Base-by-base conservation (phyloP, 257 asterid species). In the Haberlea rhodopensis region DNA sequence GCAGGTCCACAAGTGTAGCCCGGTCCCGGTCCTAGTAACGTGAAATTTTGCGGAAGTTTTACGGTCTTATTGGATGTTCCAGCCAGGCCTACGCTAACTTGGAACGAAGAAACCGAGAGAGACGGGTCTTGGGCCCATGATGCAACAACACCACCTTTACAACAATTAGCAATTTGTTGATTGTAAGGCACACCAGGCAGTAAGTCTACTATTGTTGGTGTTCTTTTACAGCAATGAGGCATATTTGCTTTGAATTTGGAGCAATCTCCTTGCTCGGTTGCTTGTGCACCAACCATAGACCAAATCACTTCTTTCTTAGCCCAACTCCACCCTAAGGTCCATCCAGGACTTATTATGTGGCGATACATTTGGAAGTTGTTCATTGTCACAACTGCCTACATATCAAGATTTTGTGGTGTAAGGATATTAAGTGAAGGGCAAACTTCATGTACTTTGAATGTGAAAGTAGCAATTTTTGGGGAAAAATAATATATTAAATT, bases 1-100 rank as follows among this genome's bases (percentile, higher is more conserved):
- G 95, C 91, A 0, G 96, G 96, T 65, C 96, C 87, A 48, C 96
- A 88, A 52, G 89, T 79, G 81, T 88, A 88, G 22, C 95, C 95
- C 0, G 85, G 95, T 19, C 96, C 88, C 0, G 96, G 89, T 6
- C 88, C 94, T 9, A 79, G 76, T 22, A 88, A 82, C 46, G 80
- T 69, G 79, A 88, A 88, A 65, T 86, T 81, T 65, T 49, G 69
- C 5, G 94, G 96, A 24, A 88, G 87, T 67, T 79, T 84, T 4
- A 88, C 86, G 0, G 96, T 88, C 72, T 86, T 85, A 74, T 88
- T 88, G 20, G 95, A 80, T 10, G 88, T 88, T 57, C 95, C 96
- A 0, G 95, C 77, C 5, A 73, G 73, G 8, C 95, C 96, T 51
- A 85, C 89, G 54, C 91, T 84, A 15, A 88, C 87, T 67, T 88